phyloP scores from a whole-genome alignment of 2,329 filamentous ascomycete species.

The Bipolaris zeicola region DNA sequence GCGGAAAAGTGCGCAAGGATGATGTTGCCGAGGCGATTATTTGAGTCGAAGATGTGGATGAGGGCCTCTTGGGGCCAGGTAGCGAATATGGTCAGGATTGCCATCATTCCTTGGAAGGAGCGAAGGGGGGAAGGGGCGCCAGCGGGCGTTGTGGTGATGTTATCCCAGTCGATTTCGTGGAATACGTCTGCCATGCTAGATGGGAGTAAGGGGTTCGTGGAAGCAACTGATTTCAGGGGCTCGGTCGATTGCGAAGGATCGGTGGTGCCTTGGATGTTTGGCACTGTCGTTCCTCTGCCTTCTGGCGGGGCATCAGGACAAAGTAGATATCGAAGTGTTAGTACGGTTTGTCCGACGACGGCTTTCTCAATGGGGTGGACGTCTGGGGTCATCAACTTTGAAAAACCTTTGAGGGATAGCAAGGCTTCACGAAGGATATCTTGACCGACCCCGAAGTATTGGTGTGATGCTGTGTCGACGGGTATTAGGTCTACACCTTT shows the following conservation, averaged over 20 bases:
- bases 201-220: slow-evolving; percentile 18
- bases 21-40: slow-evolving; percentile 22
- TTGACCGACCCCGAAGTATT: slow-evolving; percentile 20
- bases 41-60: slow-evolving; percentile 19
- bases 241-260: neutral
- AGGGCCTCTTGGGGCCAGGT: slow-evolving; percentile 28
- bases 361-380: slow-evolving; percentile 19
- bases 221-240: neutral
- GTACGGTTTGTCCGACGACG: slow-evolving; percentile 18
- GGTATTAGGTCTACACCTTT: slow-evolving; percentile 9
- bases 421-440: slow-evolving; percentile 17
- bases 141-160: slow-evolving; percentile 11
- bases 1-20: slow-evolving; percentile 25
- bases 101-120: slow-evolving; percentile 26
- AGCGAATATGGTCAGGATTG: slow-evolving; percentile 20
- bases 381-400: slow-evolving; percentile 1
- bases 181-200: neutral
- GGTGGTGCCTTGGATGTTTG: neutral
- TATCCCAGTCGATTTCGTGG: slow-evolving; percentile 13
- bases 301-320: neutral
- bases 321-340: slow-evolving; percentile 19
- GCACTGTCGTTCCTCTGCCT: neutral
- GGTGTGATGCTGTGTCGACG: slow-evolving; percentile 13
- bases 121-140: slow-evolving; percentile 3
- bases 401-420: slow-evolving; percentile 15